A percentile compares a stretch with the other conserved stretches of the same genome.
Conservation (phyloP, 202 grass and related monocot genomes). For the Carex sylvatica region DNA sequence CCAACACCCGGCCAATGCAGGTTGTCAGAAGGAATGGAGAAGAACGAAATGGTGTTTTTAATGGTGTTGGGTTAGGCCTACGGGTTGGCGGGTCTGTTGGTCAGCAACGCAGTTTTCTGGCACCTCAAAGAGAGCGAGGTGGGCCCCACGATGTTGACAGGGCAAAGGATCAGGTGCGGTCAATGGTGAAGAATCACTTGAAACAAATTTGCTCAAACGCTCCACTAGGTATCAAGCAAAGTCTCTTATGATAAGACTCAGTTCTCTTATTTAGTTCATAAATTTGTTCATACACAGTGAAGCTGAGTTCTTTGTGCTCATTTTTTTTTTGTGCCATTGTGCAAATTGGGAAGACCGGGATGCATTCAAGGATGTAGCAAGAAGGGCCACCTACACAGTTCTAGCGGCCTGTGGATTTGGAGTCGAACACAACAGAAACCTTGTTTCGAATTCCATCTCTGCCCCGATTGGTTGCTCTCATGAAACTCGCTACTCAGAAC, state of each 20-base stretch:
- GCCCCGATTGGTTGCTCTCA: conserved; percentile 29
- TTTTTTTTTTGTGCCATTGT: conserved; percentile 18
- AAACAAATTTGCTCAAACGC: conserved; percentile 36
- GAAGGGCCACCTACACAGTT: conserved; percentile 39
- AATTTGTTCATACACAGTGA: conserved; percentile 12
- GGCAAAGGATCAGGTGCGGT: conserved; percentile 49
- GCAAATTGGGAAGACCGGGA: conserved; percentile 12
- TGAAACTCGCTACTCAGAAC: conserved; percentile 13
- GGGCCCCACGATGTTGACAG: conserved; percentile 41
- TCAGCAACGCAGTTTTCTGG: conserved; percentile 41
- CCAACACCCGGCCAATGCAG: conserved; percentile 37
- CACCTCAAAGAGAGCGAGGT: conserved; percentile 36
- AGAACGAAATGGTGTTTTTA: conserved; percentile 32
- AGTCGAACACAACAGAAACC: conserved; percentile 38
- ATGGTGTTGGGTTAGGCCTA: conserved; percentile 9
- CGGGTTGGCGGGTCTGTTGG: conserved; percentile 35
- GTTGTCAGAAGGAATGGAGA: conserved; percentile 30
- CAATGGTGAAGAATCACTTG: conserved; percentile 49
- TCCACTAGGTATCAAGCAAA: conserved; percentile 45
- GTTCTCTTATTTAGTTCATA: conserved; percentile 2
- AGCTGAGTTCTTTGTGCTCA: conserved; percentile 17
- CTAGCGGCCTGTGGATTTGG: conserved; percentile 42
- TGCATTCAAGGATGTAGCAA: conserved; percentile 33
- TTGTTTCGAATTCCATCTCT: conserved; percentile 32
- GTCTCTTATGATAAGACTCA: background rate